Conservation (phyloP, 768 basidiomycete genomes). For the Leucosporidium yakuticum region DNA sequence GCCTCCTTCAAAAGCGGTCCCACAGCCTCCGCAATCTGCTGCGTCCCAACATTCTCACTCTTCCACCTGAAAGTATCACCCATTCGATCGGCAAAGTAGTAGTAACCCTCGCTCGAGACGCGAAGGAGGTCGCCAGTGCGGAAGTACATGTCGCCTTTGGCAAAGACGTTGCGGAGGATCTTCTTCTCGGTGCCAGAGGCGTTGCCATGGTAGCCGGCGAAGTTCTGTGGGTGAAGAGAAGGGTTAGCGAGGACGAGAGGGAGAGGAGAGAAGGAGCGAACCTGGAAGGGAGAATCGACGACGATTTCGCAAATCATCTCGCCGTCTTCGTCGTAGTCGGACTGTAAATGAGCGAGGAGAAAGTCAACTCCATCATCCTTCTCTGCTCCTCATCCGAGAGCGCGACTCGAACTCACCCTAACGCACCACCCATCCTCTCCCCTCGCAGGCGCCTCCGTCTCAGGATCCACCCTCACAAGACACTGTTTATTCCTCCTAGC, state of each 20-base stretch:
- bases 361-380: neutral
- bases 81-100: constrained; percentile 28
- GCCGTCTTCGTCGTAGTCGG: constrained; percentile 15
- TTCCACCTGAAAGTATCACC: constrained; percentile 34
- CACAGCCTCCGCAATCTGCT: constrained; percentile 21
- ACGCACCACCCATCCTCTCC: constrained; percentile 15
- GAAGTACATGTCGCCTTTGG: constrained; percentile 23
- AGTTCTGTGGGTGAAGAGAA: neutral
- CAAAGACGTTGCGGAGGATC: constrained; percentile 30
- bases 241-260: neutral
- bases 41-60: constrained; percentile 29
- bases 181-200: constrained; percentile 28
- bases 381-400: too few species aligned
- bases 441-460: constrained; percentile 31
- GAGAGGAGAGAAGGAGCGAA: neutral
- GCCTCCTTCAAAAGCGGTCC: constrained; percentile 20
- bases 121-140: constrained; percentile 29
- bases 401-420: neutral
- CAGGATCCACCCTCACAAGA: constrained; percentile 22
- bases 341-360: neutral
- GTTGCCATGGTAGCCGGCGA: constrained; percentile 31
- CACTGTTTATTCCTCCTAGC: constrained; percentile 16
- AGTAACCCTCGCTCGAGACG: constrained; percentile 12
- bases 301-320: constrained; percentile 27
- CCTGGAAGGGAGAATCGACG: constrained; percentile 14